These are phyloP conservation scores for Chlorella vulgaris DNA, from an alignment of 139 green algal species.

Conservation along the genomic window DNA sequence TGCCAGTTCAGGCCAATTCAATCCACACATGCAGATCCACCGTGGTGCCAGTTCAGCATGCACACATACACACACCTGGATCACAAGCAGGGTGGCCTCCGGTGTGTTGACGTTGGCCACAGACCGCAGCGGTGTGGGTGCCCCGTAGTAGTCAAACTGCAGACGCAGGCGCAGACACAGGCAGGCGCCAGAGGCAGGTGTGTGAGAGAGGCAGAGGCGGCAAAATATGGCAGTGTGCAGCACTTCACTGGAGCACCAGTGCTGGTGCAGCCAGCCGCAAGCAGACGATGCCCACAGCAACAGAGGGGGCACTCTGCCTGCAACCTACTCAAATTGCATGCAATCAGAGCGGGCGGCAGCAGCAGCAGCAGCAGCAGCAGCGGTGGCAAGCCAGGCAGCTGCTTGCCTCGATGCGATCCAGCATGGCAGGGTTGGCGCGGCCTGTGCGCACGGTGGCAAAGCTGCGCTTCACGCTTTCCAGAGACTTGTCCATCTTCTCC, in stretches of 20 bases:
- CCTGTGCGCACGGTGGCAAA: slow-evolving; percentile 94
- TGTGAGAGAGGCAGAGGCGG: neutral
- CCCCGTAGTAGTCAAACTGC: slow-evolving; percentile 94
- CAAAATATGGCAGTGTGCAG: too few relatives aligned
- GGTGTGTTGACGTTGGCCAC: slow-evolving; percentile 85
- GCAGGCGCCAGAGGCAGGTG: neutral
- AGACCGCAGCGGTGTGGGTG: slow-evolving; percentile 78
- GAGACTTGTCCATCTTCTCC: slow-evolving; percentile 85
- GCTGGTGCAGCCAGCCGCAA: too few relatives aligned
- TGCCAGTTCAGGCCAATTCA: too few relatives aligned
- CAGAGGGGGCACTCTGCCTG: too few relatives aligned
- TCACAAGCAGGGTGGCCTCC: slow-evolving; percentile 82
- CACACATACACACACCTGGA: slow-evolving; percentile 52
- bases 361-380: too few relatives aligned
- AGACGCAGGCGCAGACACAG: neutral
- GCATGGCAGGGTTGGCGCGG: slow-evolving; percentile 85
- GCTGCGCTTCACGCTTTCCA: slow-evolving; percentile 63
- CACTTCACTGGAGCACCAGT: too few relatives aligned
- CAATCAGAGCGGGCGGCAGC: too few relatives aligned
- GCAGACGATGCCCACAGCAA: too few relatives aligned
- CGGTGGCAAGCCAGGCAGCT: too few relatives aligned
- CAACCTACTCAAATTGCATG: too few relatives aligned
- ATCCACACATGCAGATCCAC: too few relatives aligned
- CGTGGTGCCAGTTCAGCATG: too few relatives aligned
- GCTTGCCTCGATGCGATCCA: slow-evolving; percentile 86